Conservation (phyloP, 2,329 filamentous ascomycete genomes). For the Stagonosporopsis chrysanthemi region DNA sequence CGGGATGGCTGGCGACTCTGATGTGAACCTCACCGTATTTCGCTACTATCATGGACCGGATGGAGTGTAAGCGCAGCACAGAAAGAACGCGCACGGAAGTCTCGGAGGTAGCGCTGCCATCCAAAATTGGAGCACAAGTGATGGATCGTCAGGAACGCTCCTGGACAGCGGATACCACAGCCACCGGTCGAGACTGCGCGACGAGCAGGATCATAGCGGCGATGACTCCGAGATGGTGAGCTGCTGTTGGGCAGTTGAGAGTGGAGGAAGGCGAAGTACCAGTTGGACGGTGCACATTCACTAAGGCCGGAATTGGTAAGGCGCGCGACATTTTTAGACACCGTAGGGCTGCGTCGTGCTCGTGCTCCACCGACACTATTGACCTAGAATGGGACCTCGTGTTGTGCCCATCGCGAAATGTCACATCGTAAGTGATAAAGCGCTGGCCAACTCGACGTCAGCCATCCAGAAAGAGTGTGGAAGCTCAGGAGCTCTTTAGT, state of each 20-base stretch:
- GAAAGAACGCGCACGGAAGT: neutral
- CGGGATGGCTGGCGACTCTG: slow-evolving; percentile 12
- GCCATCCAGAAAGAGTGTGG: slow-evolving; percentile 32
- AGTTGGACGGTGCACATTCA: neutral
- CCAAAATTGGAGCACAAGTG: slow-evolving; percentile 3
- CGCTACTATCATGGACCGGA: slow-evolving; percentile 25
- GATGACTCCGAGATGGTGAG: slow-evolving; percentile 22
- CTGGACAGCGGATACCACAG: slow-evolving; percentile 1
- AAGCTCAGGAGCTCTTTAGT: slow-evolving; percentile 23
- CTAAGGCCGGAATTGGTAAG: slow-evolving; percentile 16
- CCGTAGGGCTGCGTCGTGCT: slow-evolving; percentile 37
- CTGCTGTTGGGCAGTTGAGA: slow-evolving; percentile 14
- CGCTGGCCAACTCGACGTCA: slow-evolving; percentile 35
- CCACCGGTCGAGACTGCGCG: slow-evolving; percentile 8
- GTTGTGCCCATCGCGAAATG: slow-evolving; percentile 32
- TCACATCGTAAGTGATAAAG: slow-evolving; percentile 38
- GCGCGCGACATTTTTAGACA: slow-evolving; percentile 24
- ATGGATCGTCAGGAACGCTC: slow-evolving; percentile 23
- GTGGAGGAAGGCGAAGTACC: slow-evolving; percentile 25
- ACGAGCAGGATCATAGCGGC: slow-evolving; percentile 14
- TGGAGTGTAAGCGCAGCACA: slow-evolving; percentile 8
- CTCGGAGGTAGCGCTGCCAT: neutral
- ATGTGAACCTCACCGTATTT: slow-evolving; percentile 9
- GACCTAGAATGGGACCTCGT: slow-evolving; percentile 38
- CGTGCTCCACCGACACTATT: slow-evolving; percentile 38